Evolutionary conservation across 352 stramenopile genomes (phyloP).

Genomic region (Nothophytophthora sp.): DNA sequence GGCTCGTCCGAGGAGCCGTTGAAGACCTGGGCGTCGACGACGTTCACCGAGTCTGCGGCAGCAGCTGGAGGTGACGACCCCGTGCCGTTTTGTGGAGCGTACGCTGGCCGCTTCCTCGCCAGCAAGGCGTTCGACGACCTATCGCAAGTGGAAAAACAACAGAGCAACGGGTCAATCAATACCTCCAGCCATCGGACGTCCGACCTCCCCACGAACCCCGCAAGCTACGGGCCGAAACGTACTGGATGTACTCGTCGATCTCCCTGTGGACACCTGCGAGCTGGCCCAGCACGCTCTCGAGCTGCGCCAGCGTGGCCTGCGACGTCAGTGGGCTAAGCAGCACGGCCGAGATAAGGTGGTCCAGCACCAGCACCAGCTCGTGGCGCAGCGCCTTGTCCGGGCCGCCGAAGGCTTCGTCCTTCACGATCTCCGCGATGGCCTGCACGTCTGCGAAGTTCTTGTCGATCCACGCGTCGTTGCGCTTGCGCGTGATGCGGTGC

Average conservation of each 20-base stretch:
- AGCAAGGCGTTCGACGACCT: conserved; percentile 45
- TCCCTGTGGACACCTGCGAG: conserved; percentile 40
- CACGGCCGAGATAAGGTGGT: conserved; percentile 73
- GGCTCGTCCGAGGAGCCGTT: conserved; percentile 18
- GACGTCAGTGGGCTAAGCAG: conserved; percentile 48
- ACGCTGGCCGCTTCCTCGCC: conserved; percentile 30
- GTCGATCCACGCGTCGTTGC: conserved; percentile 56
- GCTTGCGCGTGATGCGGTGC: conserved; percentile 66
- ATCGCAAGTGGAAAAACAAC: conserved; percentile 1
- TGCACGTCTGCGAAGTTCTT: conserved; percentile 61
- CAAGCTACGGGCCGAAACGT: conserved; percentile 2
- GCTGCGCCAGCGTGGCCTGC: conserved; percentile 31
- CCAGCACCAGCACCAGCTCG: conserved; percentile 60
- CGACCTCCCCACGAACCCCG: not conserved
- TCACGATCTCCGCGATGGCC: conserved; percentile 38
- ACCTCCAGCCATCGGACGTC: not conserved
- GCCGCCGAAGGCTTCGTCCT: conserved; percentile 18
- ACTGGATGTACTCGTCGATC: conserved; percentile 68
- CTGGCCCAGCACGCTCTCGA: conserved; percentile 41
- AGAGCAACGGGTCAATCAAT: not conserved
- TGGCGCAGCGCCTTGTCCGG: conserved; percentile 49
- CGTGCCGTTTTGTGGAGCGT: conserved; percentile 6
- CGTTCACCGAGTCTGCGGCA: conserved; percentile 3
- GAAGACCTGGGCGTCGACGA: conserved; percentile 15
- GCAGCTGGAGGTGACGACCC: not conserved